A percentile compares a stretch with the other conserved stretches of the same genome.
These are phyloP conservation scores for Metschnikowia aberdeeniae DNA, from an alignment of 805 yeast genomes.

Conservation along the genomic window DNA sequence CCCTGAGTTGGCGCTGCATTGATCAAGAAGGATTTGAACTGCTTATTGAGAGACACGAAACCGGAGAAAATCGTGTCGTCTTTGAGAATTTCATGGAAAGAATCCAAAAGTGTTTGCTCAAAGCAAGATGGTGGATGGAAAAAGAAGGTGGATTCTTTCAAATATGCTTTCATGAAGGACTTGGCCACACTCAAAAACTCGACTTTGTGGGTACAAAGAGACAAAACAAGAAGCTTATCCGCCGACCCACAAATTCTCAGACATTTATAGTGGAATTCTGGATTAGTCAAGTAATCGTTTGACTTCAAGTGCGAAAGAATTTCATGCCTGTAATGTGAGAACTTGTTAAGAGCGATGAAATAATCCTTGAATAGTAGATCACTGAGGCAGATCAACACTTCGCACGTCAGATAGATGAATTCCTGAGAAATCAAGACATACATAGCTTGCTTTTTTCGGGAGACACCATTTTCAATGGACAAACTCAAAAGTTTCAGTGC, in stretches of 20 bases:
- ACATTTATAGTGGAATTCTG: conserved; percentile 15
- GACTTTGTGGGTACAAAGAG: conserved; percentile 48
- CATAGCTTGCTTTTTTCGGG: conserved; percentile 9
- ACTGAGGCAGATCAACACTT: conserved; percentile 30
- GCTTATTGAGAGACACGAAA: conserved; percentile 68
- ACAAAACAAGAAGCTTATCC: conserved; percentile 50
- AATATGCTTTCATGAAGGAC: conserved; percentile 32
- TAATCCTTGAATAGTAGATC: conserved; percentile 35
- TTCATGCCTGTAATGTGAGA: conserved; percentile 26
- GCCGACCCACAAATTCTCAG: conserved; percentile 32
- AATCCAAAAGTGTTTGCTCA: conserved; percentile 22
- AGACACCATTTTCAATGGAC: conserved; percentile 8
- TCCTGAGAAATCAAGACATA: conserved; percentile 25
- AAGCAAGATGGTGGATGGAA: conserved; percentile 8
- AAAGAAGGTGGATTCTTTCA: conserved; percentile 15
- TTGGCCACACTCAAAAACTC: conserved; percentile 48
- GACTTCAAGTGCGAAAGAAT: conserved; percentile 10
- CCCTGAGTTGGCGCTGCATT: conserved; percentile 37
- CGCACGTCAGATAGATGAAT: conserved; percentile 32
- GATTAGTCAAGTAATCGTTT: conserved; percentile 13
- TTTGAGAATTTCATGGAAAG: conserved; percentile 26
- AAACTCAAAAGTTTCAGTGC: conserved; percentile 27
- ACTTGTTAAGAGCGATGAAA: conserved; percentile 33
- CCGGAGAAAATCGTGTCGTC: conserved; percentile 64
- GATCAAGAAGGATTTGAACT: conserved; percentile 41